Evolutionary conservation across 1,139 yeast species (phyloP), one percentile per base, ranked within the genome.

Genomic region (Pichia sp.): DNA sequence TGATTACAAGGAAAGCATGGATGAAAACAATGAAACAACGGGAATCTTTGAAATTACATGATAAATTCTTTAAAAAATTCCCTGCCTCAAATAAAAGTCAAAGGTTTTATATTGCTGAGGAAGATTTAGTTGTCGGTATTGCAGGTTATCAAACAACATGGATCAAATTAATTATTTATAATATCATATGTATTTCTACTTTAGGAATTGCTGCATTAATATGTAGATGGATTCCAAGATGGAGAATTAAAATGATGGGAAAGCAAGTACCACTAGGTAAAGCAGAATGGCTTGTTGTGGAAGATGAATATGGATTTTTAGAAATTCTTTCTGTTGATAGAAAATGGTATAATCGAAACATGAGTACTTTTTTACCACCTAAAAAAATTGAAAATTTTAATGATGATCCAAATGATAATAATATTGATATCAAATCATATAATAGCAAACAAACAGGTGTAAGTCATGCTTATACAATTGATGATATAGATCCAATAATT

Each of bases 261-360:
- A 64, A 64, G 16, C 71, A 70, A 25, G 69, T 76, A 7, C 80
- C 94, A 0, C 67, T 93, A 48, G 96, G 88, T 1, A 70, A 71
- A 46, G 84, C 96, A 26, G 94, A 87, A 54, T 87, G 96, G 95
- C 83, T 91, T 29, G 95, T 88, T 15, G 72, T 93, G 33, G 98
- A 91, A 57, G 93, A 87, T 52, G 96, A 89, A 59, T 83, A 78
- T 70, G 97, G 96, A 24, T 95, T 87, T 53, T 69, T 91, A 49
- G 70, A 75, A 22, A 73, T 82, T 14, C 72, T 77, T 5, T 61
- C 66, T 6, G 76, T 91, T 15, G 55, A 64, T 2, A 73, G 80
- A 51, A 65, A 65, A 34, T 72, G 83, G 66, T 85, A 80, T 55
- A 78, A 83, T 52, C 77, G 85, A 52, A 70, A 86, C 15, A 59